Base-by-base conservation (phyloP, 2,329 filamentous ascomycete genomes). In the Chaetomiaceae sp. region DNA sequence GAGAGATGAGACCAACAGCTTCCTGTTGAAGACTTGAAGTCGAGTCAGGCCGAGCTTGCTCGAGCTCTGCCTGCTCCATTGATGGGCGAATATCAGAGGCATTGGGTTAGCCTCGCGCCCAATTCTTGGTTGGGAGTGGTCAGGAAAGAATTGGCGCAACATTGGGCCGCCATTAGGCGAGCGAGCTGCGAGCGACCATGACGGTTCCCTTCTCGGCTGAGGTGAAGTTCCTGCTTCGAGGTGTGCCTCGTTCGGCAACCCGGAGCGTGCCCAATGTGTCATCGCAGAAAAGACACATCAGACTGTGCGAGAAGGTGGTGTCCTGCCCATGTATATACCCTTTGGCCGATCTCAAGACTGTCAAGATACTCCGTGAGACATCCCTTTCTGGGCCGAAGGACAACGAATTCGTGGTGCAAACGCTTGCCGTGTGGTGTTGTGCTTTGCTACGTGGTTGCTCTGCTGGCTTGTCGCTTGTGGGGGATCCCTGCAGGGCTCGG, bases 401-500 rank as follows among this genome's bases (percentile, higher is more conserved):
- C 39, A 53, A 7, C 33, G 22, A 42, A 34, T 44, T 44, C 50
- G 50, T 57, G 56, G 55, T 59, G 53, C 55, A 57, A 57, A 39
- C 19, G 46, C 23, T n/a, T 51, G 33, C 42, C 27, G 47, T 47
- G 47, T 52, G 49, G 50, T 57, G 54, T 50, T 51, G 51, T 44
- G 47, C 55, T 46, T 54, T 67, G 68, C 68, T 69, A 70, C 69
- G 69, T 71, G 69, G 67, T 64, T 68, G 61, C n/a, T 59, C 68
- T 66, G 65, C 63, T 67, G 66, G 66, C 67, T 66, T 65, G 61
- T 61, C 61, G 66, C 57, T 60, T 61, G 55, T 55, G 53, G 59
- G 57, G 54, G 57, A 62, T 56, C 56, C 62, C 50, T 62, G 60
- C 59, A 61, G 47, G 36, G 50, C 52, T 7, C 8, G 49, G 39